These are phyloP conservation scores for Aspergillus transmontanensis DNA, from an alignment of 2,329 filamentous ascomycete genomes.

Conservation along the genomic window DNA sequence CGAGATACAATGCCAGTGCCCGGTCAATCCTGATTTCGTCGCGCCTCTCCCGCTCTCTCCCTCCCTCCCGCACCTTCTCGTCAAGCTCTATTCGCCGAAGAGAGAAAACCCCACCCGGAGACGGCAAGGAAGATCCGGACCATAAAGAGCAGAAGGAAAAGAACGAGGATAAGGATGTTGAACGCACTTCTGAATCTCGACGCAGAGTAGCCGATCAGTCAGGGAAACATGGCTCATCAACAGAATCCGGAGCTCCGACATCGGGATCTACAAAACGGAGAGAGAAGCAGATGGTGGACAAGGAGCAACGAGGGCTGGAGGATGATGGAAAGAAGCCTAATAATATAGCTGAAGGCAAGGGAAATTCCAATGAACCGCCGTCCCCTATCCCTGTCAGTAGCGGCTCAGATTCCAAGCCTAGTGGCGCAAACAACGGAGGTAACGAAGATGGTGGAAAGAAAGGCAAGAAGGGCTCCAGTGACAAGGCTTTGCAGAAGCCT, in stretches of 20 bases:
- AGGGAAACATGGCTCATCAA: slow-evolving; percentile 28
- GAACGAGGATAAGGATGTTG: slow-evolving; percentile 40
- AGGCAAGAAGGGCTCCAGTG: slow-evolving; percentile 67
- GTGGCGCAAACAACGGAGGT: slow-evolving; percentile 55
- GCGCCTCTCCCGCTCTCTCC: slow-evolving; percentile 27
- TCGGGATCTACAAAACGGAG: slow-evolving; percentile 43
- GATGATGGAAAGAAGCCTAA: slow-evolving; percentile 46
- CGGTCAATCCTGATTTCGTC: slow-evolving; percentile 30
- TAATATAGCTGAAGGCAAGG: slow-evolving; percentile 47
- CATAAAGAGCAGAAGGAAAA: slow-evolving; percentile 30
- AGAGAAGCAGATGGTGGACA: slow-evolving; percentile 39
- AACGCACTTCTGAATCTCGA: slow-evolving; percentile 49
- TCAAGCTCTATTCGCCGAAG: slow-evolving; percentile 54
- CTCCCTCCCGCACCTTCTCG: slow-evolving; percentile 44
- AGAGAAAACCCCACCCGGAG: slow-evolving; percentile 56
- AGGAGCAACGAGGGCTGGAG: slow-evolving; percentile 39
- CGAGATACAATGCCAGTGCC: slow-evolving; percentile 35
- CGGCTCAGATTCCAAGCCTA: slow-evolving; percentile 50
- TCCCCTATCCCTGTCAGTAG: slow-evolving; percentile 43
- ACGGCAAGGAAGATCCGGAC: slow-evolving; percentile 34
- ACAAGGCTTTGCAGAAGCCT: slow-evolving; percentile 81
- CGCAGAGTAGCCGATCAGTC: slow-evolving; percentile 44
- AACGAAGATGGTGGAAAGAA: slow-evolving; percentile 69
- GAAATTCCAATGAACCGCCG: slow-evolving; percentile 52
- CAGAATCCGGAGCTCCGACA: slow-evolving; percentile 37